These are phyloP conservation scores for Cordia subcordata DNA, from an alignment of 257 asterid genomes.

Conservation along the genomic window DNA sequence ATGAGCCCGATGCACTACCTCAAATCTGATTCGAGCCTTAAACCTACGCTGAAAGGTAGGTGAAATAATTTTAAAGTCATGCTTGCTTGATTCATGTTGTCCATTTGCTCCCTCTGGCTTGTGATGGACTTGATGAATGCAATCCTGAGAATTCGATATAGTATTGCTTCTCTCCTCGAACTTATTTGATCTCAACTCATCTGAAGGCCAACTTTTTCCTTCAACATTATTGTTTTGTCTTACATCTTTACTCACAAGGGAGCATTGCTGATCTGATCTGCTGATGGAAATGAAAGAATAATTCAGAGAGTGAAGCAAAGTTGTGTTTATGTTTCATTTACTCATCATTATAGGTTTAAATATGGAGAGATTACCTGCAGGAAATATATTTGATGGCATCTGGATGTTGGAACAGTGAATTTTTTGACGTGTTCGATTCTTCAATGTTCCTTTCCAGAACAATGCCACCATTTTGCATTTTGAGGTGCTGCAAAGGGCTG, in stretches of 20 bases:
- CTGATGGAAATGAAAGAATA: not conserved
- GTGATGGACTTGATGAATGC: constrained; percentile 14
- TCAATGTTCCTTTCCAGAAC: constrained; percentile 27
- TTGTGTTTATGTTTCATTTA: no score
- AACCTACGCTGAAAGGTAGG: constrained; percentile 11
- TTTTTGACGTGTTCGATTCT: constrained; percentile 7
- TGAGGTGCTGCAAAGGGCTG: constrained; percentile 50
- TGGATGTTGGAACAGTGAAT: constrained; percentile 14
- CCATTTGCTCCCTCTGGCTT: constrained; percentile 12
- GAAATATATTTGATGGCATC: constrained; percentile 21
- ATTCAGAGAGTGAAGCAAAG: not conserved
- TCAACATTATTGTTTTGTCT: constrained; percentile 25
- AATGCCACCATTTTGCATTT: constrained; percentile 55
- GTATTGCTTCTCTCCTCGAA: constrained; percentile 27
- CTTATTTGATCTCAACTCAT: constrained; percentile 30
- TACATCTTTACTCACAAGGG: constrained; percentile 7
- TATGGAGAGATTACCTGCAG: constrained; percentile 31
- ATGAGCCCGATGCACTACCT: no score
- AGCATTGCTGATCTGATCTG: constrained; percentile 37
- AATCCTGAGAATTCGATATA: constrained; percentile 9
- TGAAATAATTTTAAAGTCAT: constrained; percentile 9
- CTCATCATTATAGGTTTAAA: no score
- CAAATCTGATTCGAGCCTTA: constrained; percentile 21
- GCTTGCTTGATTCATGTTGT: constrained; percentile 17
- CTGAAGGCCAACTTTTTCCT: constrained; percentile 63